Base-by-base conservation (phyloP, 1,284 basidiomycete genomes). In the Papiliotrema flavescens region DNA sequence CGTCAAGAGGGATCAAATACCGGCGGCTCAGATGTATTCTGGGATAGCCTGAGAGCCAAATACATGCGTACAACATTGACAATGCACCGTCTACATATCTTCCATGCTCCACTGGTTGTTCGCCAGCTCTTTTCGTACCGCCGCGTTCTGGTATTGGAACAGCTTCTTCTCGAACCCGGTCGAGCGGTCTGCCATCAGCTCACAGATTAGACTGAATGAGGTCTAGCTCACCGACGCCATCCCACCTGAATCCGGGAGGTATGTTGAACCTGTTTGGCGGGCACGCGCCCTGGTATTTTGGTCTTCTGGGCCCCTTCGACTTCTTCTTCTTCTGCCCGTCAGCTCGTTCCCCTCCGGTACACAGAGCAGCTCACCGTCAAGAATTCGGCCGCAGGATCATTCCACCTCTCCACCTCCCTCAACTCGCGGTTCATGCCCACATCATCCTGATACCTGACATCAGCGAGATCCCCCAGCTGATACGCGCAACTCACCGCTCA, bases 181-280 rank as follows among this genome's bases (percentile, higher is more conserved):
- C 1, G 91, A 85, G 54, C 94, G 84, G 69, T 95, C 91, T 93
- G 67, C n/a, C 49, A 53, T 55, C 34, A 44, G 36, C 44, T n/a
- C 37, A n/a, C n/a, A 37, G n/a, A 23, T 35, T 28, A 44, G 17
- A 44, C 42, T 28, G 23, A 26, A 37, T 8, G 19, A 5, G 39
- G n/a, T 20, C 26, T n/a, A 46, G 84, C 84, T 71, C 65, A 92
- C 90, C 90, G 54, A 94, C 91, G 44, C 91, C 92, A 71, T 98
- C 95, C 95, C 94, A 98, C 64, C 95, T 82, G 71, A 94, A 94
- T 0, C 95, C 95, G 13, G 95, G 96, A 53, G 84, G 85, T 61
- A 99, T 97, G 23, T 87, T 87, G 74, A 95, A 98, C 9, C 95
- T 85, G 78, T 99, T 98, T 8, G 94, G 92, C 17, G 92, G 87